Percentiles rank a stretch among this genome's conserved stretches.
Conservation (phyloP, 2,329 filamentous ascomycete species). For the Zasmidium angulare region DNA sequence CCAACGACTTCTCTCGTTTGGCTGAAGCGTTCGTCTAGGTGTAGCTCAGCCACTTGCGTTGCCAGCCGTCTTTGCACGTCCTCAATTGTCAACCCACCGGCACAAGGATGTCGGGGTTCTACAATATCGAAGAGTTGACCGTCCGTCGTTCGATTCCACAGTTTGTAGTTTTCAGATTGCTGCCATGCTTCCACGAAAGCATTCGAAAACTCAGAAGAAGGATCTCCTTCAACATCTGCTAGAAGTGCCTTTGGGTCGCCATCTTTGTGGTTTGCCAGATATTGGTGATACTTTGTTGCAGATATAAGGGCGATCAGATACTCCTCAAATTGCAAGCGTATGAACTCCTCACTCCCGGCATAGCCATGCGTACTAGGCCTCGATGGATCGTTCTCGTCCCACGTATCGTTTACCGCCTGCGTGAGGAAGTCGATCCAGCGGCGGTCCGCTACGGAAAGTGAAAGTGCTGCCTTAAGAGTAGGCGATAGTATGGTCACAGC, state of each 20-base stretch:
- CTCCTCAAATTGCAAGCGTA: slow-evolving; percentile 93
- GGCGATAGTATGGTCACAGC: slow-evolving; percentile 80
- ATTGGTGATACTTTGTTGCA: slow-evolving; percentile 78
- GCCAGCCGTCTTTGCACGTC: slow-evolving; percentile 88
- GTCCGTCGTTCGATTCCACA: slow-evolving; percentile 74
- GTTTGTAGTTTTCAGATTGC: slow-evolving; percentile 83
- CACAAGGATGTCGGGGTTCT: slow-evolving; percentile 88
- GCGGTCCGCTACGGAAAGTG: slow-evolving; percentile 81
- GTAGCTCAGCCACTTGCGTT: slow-evolving; percentile 89
- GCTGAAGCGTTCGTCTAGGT: slow-evolving; percentile 86
- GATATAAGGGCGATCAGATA: slow-evolving; percentile 88
- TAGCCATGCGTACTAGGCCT: slow-evolving; percentile 94
- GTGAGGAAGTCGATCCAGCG: slow-evolving; percentile 97
- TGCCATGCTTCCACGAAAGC: slow-evolving; percentile 90
- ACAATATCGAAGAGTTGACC: slow-evolving; percentile 91
- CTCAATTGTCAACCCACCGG: slow-evolving; percentile 87
- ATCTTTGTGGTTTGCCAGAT: slow-evolving; percentile 42
- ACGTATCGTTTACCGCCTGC: slow-evolving; percentile 90
- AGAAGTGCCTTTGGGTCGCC: slow-evolving; percentile 61
- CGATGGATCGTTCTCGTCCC: slow-evolving; percentile 87
- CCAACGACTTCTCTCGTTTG: slow-evolving; percentile 81
- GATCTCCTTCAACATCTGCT: slow-evolving; percentile 72
- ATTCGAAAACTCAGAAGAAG: slow-evolving; percentile 75
- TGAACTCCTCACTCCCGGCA: slow-evolving; percentile 94
- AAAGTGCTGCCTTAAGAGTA: slow-evolving; percentile 71